Percentiles rank a stretch among this genome's conserved stretches.
phyloP scores from a whole-genome alignment of 23 red algal species.

The Rhodosorus marinus region DNA sequence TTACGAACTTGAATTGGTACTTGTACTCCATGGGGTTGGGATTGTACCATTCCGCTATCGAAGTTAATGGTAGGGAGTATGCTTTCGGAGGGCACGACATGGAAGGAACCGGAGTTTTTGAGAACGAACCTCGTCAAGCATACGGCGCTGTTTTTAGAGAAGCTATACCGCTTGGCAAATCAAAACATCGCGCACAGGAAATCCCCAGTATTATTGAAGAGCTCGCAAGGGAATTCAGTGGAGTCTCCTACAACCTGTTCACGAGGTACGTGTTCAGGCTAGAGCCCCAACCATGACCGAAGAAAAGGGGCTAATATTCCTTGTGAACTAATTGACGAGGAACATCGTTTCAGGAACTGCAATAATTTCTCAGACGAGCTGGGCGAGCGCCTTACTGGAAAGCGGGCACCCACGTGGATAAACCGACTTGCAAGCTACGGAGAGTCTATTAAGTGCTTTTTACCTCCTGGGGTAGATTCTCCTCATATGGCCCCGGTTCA shows the following conservation, averaged over 20 bases:
- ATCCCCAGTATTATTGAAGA: conserved; percentile 22
- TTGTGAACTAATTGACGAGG: background rate
- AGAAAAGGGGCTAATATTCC: background rate
- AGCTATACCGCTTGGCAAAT: conserved; percentile 21
- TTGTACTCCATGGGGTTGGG: conserved; percentile 31
- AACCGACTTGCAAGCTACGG: conserved; percentile 40
- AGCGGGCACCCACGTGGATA: conserved; percentile 30
- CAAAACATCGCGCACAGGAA: conserved; percentile 1
- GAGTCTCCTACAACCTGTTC: conserved; percentile 51
- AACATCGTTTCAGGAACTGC: conserved; percentile 20
- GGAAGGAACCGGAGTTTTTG: conserved; percentile 34
- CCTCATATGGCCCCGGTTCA: too few relatives aligned
- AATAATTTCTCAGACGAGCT: conserved; percentile 56
- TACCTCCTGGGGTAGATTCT: conserved; percentile 38
- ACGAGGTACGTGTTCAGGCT: conserved; percentile 11
- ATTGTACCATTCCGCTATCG: conserved; percentile 43
- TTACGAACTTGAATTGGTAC: conserved; percentile 25
- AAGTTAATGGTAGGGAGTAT: conserved; percentile 40
- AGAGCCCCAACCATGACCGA: background rate
- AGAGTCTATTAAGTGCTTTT: conserved; percentile 31
- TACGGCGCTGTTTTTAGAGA: conserved; percentile 44
- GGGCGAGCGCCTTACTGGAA: conserved; percentile 31
- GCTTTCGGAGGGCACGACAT: conserved; percentile 34
- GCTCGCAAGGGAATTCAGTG: conserved; percentile 16
- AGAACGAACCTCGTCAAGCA: conserved; percentile 15